Conservation (phyloP, 768 basidiomycete species). For the Lactifluus subvellereus region DNA sequence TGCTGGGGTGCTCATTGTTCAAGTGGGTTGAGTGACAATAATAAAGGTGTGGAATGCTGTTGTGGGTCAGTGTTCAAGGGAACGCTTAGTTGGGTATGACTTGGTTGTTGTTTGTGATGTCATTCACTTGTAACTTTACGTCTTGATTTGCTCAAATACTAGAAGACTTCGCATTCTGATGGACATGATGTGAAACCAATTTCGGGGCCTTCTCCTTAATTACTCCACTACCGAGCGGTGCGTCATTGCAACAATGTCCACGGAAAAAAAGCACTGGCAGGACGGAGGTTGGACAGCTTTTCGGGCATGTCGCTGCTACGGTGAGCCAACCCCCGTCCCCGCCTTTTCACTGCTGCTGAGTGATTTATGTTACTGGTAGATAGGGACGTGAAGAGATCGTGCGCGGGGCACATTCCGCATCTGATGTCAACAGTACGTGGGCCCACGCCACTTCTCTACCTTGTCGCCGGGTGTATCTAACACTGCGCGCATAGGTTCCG, state of each 20-base stretch:
- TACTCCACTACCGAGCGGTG: no score
- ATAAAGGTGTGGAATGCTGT: background rate
- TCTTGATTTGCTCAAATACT: no score
- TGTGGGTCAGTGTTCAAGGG: no score
- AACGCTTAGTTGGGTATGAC: background rate
- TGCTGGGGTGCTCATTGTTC: constrained; percentile 7
- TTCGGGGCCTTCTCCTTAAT: no score
- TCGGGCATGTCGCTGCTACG: constrained; percentile 24
- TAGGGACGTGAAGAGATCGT: constrained; percentile 58
- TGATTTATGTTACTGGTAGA: constrained; percentile 34
- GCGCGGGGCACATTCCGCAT: constrained; percentile 58
- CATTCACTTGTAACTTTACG: no score
- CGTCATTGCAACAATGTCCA: no score
- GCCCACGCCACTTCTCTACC: background rate
- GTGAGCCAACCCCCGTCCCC: constrained; percentile 35
- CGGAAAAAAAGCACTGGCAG: no score
- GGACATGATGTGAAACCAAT: no score
- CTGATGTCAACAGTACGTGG: constrained; percentile 63
- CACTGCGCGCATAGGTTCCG: constrained; percentile 50
- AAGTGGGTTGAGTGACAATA: background rate
- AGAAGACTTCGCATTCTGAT: no score
- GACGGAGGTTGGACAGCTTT: no score
- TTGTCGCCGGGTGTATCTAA: background rate
- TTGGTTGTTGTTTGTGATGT: no score
- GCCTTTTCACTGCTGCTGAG: background rate